Evolutionary conservation across 2,329 filamentous ascomycete species (phyloP).

Genomic region (Pseudopyrenochaeta lycopersici): DNA sequence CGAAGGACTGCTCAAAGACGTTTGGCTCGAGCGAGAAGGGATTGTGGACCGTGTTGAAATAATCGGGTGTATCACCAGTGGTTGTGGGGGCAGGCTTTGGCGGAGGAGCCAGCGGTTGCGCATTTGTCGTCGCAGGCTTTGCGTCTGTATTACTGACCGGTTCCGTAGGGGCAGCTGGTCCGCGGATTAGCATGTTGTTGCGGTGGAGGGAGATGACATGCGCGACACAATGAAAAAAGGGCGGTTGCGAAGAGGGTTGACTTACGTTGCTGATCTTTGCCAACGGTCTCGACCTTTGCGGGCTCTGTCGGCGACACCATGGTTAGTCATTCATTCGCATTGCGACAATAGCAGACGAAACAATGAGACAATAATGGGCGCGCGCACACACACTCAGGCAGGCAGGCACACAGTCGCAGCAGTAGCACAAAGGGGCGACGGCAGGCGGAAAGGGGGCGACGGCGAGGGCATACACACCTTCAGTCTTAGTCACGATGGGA

Average conservation of each 20-base stretch:
- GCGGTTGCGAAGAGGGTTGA: slow-evolving; percentile 10
- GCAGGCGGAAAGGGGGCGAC: slow-evolving; percentile 5
- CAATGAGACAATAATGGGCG: slow-evolving; percentile 22
- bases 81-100: slow-evolving; percentile 56
- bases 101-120: slow-evolving; percentile 61
- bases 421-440: not conserved
- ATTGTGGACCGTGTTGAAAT: slow-evolving; percentile 60
- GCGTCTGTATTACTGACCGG: slow-evolving; percentile 27
- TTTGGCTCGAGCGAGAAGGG: slow-evolving; percentile 84
- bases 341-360: slow-evolving; percentile 6
- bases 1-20: slow-evolving; percentile 96
- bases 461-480: slow-evolving; percentile 41
- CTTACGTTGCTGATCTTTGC: slow-evolving; percentile 35
- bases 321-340: slow-evolving; percentile 28
- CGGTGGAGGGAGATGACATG: slow-evolving; percentile 7
- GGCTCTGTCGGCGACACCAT: slow-evolving; percentile 29
- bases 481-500: slow-evolving; percentile 39
- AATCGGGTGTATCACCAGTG: slow-evolving; percentile 57
- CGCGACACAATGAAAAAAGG: slow-evolving; percentile 3
- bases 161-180: slow-evolving; percentile 31
- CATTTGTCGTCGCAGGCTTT: slow-evolving; percentile 52
- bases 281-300: slow-evolving; percentile 32
- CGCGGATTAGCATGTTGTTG: slow-evolving; percentile 26
- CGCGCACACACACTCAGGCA: slow-evolving; percentile 11
- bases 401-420: slow-evolving; percentile 2